A percentile compares a stretch with the other conserved stretches of the same genome.
Conservation (phyloP, 805 yeast genomes). For the Yamadazyma olivae region DNA sequence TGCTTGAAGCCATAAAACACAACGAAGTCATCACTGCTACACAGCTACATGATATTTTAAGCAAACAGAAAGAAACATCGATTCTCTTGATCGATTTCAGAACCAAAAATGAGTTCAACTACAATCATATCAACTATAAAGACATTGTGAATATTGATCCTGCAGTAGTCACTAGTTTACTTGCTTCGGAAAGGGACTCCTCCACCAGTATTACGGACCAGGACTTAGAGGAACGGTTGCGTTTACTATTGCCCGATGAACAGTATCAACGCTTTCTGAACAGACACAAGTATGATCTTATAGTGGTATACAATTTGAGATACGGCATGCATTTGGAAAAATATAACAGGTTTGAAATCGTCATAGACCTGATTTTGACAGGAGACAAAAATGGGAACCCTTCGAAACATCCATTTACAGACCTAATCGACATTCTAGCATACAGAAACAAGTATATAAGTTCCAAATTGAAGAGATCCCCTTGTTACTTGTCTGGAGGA, state of each 20-base stretch:
- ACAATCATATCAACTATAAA: constrained; percentile 57
- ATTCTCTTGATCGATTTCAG: constrained; percentile 70
- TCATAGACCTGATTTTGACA: constrained; percentile 32
- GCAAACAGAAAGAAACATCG: constrained; percentile 3
- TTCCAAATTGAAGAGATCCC: constrained; percentile 28
- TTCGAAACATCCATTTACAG: constrained; percentile 54
- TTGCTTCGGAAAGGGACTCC: constrained; percentile 18
- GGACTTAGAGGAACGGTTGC: constrained; percentile 65
- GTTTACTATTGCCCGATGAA: constrained; percentile 50
- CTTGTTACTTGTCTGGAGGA: constrained; percentile 37
- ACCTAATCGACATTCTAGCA: constrained; percentile 38
- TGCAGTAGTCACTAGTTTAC: constrained; percentile 27
- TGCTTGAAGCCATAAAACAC: constrained; percentile 10
- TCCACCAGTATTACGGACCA: constrained; percentile 42
- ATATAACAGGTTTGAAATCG: constrained; percentile 27
- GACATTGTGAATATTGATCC: constrained; percentile 79
- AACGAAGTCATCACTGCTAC: constrained; percentile 18
- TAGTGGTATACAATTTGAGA: constrained; percentile 61
- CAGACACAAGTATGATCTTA: constrained; percentile 54
- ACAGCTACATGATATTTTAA: constrained; percentile 12
- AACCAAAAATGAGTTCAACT: constrained; percentile 54
- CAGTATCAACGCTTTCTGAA: constrained; percentile 54
- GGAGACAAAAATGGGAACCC: constrained; percentile 36
- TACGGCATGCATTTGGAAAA: constrained; percentile 27
- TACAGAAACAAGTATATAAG: constrained; percentile 31